Evolutionary conservation across 176 grass and related monocot genomes (phyloP).

Genomic region (Tuctoria greenei): DNA sequence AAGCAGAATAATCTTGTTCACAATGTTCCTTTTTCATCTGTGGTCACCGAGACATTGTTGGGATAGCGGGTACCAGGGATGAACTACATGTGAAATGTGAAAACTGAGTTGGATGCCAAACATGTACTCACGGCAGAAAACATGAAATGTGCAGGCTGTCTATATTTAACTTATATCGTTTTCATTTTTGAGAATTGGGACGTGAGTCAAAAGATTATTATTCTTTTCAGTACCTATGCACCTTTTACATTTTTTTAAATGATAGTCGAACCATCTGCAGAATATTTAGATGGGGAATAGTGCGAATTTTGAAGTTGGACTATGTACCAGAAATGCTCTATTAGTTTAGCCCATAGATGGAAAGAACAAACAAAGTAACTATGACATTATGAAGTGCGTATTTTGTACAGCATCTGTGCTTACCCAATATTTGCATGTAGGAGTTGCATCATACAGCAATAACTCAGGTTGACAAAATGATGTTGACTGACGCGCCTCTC

Average conservation of each 20-base stretch:
- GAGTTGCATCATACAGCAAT: slow-evolving; percentile 56
- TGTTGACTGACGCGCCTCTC: slow-evolving; percentile 94
- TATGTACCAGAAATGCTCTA: neutral
- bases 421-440: slow-evolving; percentile 42
- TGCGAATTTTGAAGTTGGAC: slow-evolving; percentile 1
- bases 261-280: neutral
- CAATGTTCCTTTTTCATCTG: slow-evolving; percentile 15
- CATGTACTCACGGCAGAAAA: slow-evolving; percentile 6
- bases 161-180: neutral
- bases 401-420: slow-evolving; percentile 24
- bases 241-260: slow-evolving; percentile 7
- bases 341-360: slow-evolving; percentile 23
- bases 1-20: slow-evolving; percentile 12
- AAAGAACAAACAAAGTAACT: slow-evolving; percentile 25
- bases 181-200: slow-evolving; percentile 19
- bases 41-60: slow-evolving; percentile 6
- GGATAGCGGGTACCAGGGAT: neutral
- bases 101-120: neutral
- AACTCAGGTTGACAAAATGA: slow-evolving; percentile 74
- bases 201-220: neutral
- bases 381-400: slow-evolving; percentile 4
- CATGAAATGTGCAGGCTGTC: neutral
- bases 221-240: slow-evolving; percentile 1
- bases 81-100: neutral
- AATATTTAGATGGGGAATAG: neutral